Base-by-base conservation (phyloP, 768 basidiomycete species). In the Roridomyces roridus region DNA sequence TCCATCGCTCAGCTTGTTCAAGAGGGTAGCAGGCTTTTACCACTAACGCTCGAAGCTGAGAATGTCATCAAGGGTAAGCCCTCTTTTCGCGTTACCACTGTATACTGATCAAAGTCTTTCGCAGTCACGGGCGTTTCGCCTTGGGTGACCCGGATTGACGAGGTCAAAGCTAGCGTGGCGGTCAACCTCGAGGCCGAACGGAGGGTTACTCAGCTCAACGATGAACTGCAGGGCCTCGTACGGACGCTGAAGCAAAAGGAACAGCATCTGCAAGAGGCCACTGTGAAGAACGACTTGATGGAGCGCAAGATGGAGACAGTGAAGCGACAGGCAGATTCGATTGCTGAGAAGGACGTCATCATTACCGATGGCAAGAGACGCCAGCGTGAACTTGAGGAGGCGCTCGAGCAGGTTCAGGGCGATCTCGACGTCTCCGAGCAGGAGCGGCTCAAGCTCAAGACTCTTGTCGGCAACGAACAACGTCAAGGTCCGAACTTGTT, bases 251-350 rank as follows among this genome's bases (percentile, higher is more conserved):
- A 91, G 69, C 74, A 85, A n/a, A 87, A 92, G 74, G 97, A 98
- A 59, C 94, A 97, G 78, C 81, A 74, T 23, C 87, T 94, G 31
- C 94, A 98, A 70, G 97, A 98, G 67, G 80, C 87, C 5, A 77
- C 79, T 3, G 95, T 98, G 51, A 98, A 96, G 79, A 94, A 98
- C 53, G 94, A 98, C 70, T 81, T 96, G 14, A 91, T 98, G 85
- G 95, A 97, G 69, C 86, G 95, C 42, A 85, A 94, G 28, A 87
- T 95, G 80, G 96, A 98, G 68, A 83, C 87, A 2, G 88, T 87
- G 58, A 96, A 94, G 81, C 93, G 90, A 70, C 93, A 96, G 73
- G 87, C 89, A 5, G 96, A 98, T 52, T 76, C 82, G 7, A 90
- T 98, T 47, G 71, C 78, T 14, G 90, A 93, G 57, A 84, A 98